phyloP scores from a whole-genome alignment of 768 basidiomycete species.

The Tricholoma sp. region DNA sequence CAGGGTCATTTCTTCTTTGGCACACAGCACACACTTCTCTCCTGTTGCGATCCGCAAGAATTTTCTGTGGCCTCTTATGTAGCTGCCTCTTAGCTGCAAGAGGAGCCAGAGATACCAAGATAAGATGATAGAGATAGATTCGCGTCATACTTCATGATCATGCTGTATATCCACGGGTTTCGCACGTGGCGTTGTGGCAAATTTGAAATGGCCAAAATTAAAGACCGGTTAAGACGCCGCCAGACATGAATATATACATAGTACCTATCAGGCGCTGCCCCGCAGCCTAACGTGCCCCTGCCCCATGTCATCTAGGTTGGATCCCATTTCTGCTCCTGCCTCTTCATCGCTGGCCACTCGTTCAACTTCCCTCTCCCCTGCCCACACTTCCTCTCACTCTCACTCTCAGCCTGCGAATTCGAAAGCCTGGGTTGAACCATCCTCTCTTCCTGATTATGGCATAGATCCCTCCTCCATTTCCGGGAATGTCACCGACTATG shows the following conservation, averaged over 20 bases:
- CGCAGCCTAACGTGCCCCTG: conserved; percentile 2
- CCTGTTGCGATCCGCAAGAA: too few relatives aligned
- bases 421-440: conserved; percentile 63
- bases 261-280: conserved; percentile 5
- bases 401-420: conserved; percentile 19
- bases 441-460: conserved; percentile 51
- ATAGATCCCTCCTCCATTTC: conserved; percentile 45
- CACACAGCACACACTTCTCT: too few relatives aligned
- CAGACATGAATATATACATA: conserved; percentile 18
- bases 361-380: conserved; percentile 23
- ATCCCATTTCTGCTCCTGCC: conserved; percentile 19
- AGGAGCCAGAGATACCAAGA: too few relatives aligned
- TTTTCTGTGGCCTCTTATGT: too few relatives aligned
- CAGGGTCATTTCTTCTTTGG: too few relatives aligned
- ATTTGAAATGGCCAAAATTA: too few relatives aligned
- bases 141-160: too few relatives aligned
- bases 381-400: conserved; percentile 16
- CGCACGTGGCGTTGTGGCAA: too few relatives aligned
- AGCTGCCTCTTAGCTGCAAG: too few relatives aligned
- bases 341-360: conserved; percentile 19
- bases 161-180: too few relatives aligned
- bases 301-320: conserved; percentile 28
- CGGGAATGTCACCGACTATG: conserved; percentile 59
- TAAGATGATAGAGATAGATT: too few relatives aligned
- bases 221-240: conserved; percentile 19